Evolutionary conservation across 176 grass and related monocot genomes (phyloP).

Genomic region (Alopecurus myosuroides): DNA sequence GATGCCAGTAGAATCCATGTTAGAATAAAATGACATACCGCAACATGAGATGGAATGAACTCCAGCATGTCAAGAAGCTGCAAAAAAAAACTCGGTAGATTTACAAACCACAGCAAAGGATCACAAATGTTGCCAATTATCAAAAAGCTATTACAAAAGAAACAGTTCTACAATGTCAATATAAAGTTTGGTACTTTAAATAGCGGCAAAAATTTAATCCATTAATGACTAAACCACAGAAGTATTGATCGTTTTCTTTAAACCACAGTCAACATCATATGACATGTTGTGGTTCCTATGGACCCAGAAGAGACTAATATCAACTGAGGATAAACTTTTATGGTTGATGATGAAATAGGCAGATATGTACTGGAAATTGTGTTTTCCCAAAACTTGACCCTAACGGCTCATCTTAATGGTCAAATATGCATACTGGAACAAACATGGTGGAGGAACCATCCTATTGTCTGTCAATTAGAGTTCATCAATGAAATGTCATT

Average conservation of each 20-base stretch:
- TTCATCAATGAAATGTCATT: constrained; percentile 7
- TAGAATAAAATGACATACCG: constrained; percentile 62
- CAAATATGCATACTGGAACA: not conserved
- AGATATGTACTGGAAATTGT: constrained; percentile 1
- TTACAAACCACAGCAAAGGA: constrained; percentile 19
- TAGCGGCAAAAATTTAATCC: not conserved
- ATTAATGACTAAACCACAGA: not conserved
- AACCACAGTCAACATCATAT: constrained; percentile 28
- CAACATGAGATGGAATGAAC: constrained; percentile 87
- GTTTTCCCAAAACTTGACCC: not conserved
- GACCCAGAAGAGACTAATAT: not conserved
- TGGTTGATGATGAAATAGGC: not conserved
- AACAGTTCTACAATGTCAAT: constrained; percentile 9
- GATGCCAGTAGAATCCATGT: not conserved
- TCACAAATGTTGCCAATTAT: not conserved
- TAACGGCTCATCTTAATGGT: not conserved
- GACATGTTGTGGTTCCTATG: not conserved
- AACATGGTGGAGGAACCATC: not conserved
- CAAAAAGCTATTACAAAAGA: not conserved
- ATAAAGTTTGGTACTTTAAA: not conserved
- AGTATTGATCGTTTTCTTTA: constrained; percentile 3
- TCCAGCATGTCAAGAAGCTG: constrained; percentile 94
- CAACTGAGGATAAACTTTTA: constrained; percentile 17
- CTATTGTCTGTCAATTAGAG: not conserved
- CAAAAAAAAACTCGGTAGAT: constrained; percentile 22